Evolutionary conservation across 495 filamentous ascomycete species (phyloP), one percentile per base, ranked within the genome.

Genomic region (Symbiotaphrina buchneri): DNA sequence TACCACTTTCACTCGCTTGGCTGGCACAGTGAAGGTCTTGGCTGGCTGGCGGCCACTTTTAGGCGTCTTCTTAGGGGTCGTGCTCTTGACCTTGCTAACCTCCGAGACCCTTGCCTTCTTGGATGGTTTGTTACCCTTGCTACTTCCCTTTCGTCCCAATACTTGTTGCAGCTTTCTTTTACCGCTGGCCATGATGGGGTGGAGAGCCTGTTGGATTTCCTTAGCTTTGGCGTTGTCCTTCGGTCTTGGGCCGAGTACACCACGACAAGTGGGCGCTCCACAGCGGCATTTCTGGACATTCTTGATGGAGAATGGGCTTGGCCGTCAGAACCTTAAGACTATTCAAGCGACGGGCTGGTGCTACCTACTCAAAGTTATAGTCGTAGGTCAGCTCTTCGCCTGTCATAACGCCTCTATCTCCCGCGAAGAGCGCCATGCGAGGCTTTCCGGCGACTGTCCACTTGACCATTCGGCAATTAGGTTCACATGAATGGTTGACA

Each of bases 381-480:
- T 97, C 87, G 50, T 97, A 97, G n/a, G 83, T 95, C 37, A 97
- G 55, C 47, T 97, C 87, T 30, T 94, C 81, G 22, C 87, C 87
- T 16, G 82, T 91, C 62, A 74, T 77, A 46, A 97, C 78, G 1
- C 77, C 81, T 6, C 60, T 55, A 37, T 92, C 79, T 6, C 85
- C 84, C 18, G 87, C 90, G 47, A 97, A 97, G 1, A 97, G 65
- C 15, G 84, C 87, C 84, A 97, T 95, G 30, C 87, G 74, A 27
- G 87, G 90, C 42, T 90, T 82, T 11, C 81, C 81, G 20, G 69
- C 69, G n/a, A 97, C 87, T 30, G 81, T 85, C 82, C 82, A 91
- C 52, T 93, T 94, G 32, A 84, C 74, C 78, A 97, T 94, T 18
- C 72, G 63, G 49, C 85, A 95, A 51, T 97, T 97, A n/a, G 87